Evolutionary conservation across 164 flowering plant species (phyloP).

Genomic region (Magnolia kwangsiensis): DNA sequence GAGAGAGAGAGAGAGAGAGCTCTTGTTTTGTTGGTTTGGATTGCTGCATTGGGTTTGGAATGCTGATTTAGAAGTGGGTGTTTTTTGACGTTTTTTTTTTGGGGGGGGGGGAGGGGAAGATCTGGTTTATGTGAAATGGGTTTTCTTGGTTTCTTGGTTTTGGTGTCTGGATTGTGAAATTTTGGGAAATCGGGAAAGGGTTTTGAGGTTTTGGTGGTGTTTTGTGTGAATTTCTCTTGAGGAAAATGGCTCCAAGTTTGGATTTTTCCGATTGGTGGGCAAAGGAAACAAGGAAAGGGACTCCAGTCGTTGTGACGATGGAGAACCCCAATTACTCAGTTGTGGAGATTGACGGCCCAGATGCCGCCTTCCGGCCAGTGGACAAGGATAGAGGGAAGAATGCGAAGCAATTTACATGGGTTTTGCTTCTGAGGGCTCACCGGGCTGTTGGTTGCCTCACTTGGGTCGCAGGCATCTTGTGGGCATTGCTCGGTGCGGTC

Average conservation of each 20-base stretch:
- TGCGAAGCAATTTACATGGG: constrained; percentile 84
- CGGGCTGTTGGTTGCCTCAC: constrained; percentile 67
- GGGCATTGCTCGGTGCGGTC: constrained; percentile 63
- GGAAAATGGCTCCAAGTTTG: constrained; percentile 51
- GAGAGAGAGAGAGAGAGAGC: constrained; percentile 17
- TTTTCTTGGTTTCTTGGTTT: constrained; percentile 42
- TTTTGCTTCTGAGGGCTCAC: constrained; percentile 71
- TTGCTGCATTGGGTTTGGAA: constrained; percentile 34
- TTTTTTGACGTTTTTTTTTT: constrained; percentile 13
- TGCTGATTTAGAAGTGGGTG: constrained; percentile 20
- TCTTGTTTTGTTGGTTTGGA: constrained; percentile 12
- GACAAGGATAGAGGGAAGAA: constrained; percentile 73
- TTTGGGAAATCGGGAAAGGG: not conserved
- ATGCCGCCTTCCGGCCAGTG: constrained; percentile 50
- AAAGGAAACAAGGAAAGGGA: constrained; percentile 52
- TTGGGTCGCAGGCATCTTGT: constrained; percentile 55
- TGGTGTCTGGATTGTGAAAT: constrained; percentile 34
- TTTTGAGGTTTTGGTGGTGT: not conserved
- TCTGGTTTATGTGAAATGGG: constrained; percentile 30
- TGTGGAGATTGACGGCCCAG: constrained; percentile 68
- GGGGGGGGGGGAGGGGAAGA: constrained; percentile 17
- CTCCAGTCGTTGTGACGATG: constrained; percentile 80
- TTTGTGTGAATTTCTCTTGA: not conserved
- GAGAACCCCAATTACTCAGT: constrained; percentile 79
- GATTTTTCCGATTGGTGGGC: constrained; percentile 56